Evolutionary conservation across 352 stramenopile genomes (phyloP).

Genomic region (Phytophthora fragariae): DNA sequence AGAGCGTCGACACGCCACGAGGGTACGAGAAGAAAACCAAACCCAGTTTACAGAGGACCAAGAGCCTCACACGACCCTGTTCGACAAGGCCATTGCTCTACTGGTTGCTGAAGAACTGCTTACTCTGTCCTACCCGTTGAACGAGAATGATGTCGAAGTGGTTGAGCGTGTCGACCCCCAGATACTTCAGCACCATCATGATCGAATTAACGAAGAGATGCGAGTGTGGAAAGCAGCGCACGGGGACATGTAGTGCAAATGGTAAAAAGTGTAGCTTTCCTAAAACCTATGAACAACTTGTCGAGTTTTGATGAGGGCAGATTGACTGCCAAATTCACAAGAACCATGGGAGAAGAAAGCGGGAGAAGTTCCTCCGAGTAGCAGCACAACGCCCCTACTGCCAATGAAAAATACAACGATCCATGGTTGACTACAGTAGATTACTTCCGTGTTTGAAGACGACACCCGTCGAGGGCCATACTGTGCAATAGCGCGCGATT

Average conservation of each 20-base stretch:
- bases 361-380: not conserved
- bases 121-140: conserved; percentile 13
- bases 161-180: conserved; percentile 5
- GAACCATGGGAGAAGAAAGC: too few relatives aligned
- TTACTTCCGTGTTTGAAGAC: not conserved
- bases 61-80: conserved; percentile 40
- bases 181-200: conserved; percentile 11
- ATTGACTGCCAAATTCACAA: not conserved
- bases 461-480: not conserved
- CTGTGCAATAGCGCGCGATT: not conserved
- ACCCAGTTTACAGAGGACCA: not conserved
- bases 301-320: not conserved
- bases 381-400: not conserved
- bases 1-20: conserved; percentile 47
- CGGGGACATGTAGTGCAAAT: not conserved
- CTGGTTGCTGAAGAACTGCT: conserved; percentile 39
- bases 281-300: not conserved
- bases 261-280: not conserved
- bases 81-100: conserved; percentile 34
- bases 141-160: not conserved
- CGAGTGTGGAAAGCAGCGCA: conserved; percentile 18
- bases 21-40: conserved; percentile 28
- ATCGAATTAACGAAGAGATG: conserved; percentile 26
- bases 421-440: not conserved
- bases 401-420: not conserved